These are phyloP conservation scores for Tolypocladium paradoxum DNA, from an alignment of 2,329 filamentous ascomycete species.

Conservation along the genomic window DNA sequence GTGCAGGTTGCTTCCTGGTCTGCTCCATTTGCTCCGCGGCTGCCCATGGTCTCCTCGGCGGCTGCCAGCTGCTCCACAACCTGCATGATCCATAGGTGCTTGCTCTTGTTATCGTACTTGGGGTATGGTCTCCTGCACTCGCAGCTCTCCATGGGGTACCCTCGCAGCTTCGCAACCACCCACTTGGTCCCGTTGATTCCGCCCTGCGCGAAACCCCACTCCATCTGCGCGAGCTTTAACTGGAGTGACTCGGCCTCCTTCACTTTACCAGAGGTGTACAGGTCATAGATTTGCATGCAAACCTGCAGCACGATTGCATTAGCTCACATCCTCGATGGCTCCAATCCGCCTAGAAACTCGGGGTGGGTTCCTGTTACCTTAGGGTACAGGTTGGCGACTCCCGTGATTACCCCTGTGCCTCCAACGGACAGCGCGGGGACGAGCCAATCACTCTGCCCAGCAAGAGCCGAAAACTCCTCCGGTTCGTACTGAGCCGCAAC, in stretches of 20 bases:
- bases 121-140: conserved; percentile 46
- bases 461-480: conserved; percentile 54
- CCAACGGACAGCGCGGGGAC: conserved; percentile 49
- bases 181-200: conserved; percentile 53
- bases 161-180: conserved; percentile 41
- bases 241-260: conserved; percentile 38
- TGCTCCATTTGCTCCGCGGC: too few relatives aligned
- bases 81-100: conserved; percentile 10
- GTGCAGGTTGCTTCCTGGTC: too few relatives aligned
- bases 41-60: too few relatives aligned
- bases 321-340: too few relatives aligned
- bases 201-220: conserved; percentile 46
- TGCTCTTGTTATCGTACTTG: conserved; percentile 23
- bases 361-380: conserved; percentile 27
- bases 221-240: conserved; percentile 37
- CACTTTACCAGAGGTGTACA: conserved; percentile 34
- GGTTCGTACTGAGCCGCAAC: conserved; percentile 39
- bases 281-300: conserved; percentile 36
- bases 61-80: too few relatives aligned
- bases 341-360: too few relatives aligned
- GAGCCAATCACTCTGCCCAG: conserved; percentile 64
- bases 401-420: conserved; percentile 49
- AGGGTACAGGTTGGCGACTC: conserved; percentile 52
- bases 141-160: conserved; percentile 38
- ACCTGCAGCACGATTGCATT: too few relatives aligned